These are phyloP conservation scores for Phytophthora cryptogea DNA, from an alignment of 352 stramenopile genomes.

Conservation along the genomic window DNA sequence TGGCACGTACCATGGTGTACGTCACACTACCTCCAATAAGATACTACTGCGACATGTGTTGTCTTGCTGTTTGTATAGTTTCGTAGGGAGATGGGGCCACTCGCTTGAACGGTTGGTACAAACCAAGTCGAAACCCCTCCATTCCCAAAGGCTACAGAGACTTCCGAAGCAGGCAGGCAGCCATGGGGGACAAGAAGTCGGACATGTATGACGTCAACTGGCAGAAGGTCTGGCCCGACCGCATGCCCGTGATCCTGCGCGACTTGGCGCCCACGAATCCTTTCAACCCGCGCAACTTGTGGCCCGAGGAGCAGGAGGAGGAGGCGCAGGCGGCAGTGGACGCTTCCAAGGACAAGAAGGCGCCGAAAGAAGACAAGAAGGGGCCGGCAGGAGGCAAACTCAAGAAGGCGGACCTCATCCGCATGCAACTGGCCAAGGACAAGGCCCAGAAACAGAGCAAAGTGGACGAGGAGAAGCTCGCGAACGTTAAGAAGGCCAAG, in stretches of 20 bases:
- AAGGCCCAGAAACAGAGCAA: conserved; percentile 88
- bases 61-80: conserved; percentile 18
- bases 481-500: conserved; percentile 85
- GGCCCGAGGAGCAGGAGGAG: conserved; percentile 77
- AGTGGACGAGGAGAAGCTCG: conserved; percentile 88
- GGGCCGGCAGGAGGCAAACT: conserved; percentile 48
- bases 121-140: conserved; percentile 5
- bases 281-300: conserved; percentile 88
- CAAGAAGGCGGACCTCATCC: conserved; percentile 89
- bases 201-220: conserved; percentile 88
- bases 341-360: conserved; percentile 26
- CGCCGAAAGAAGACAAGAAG: conserved; percentile 51
- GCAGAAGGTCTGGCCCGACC: conserved; percentile 89
- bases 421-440: conserved; percentile 86
- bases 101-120: conserved; percentile 26
- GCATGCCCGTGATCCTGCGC: conserved; percentile 88
- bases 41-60: conserved; percentile 29
- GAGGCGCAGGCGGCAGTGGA: conserved; percentile 28
- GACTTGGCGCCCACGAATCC: conserved; percentile 84
- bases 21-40: conserved; percentile 6
- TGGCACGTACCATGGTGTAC: neutral
- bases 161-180: neutral
- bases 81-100: conserved; percentile 3
- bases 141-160: conserved; percentile 3
- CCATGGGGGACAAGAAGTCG: conserved; percentile 72